phyloP scores from a whole-genome alignment of 345 rosid species.

The Citrus inodora region DNA sequence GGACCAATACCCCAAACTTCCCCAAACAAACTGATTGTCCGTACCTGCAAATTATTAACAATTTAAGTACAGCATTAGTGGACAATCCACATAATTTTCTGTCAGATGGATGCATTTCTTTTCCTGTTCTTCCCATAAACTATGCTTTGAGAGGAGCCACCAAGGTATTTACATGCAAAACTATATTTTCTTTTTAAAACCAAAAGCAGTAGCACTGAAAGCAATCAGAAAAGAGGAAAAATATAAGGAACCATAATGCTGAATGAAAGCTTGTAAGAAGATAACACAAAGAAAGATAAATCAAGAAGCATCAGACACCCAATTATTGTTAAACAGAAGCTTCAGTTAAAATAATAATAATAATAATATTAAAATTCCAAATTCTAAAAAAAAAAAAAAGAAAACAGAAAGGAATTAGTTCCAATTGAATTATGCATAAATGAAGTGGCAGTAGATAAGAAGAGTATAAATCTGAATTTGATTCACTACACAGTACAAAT shows the following conservation, averaged over 20 bases:
- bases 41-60: slow-evolving; percentile 48
- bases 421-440: not conserved
- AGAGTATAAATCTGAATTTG: not conserved
- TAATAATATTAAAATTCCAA: not conserved
- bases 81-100: not conserved
- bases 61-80: not conserved
- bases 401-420: not conserved
- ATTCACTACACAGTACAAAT: not conserved
- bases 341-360: not conserved
- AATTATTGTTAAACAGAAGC: not conserved
- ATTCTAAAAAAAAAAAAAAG: not conserved
- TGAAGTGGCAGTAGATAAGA: not conserved
- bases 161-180: not conserved
- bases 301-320: not conserved
- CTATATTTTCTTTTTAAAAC: not conserved
- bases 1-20: slow-evolving; percentile 99
- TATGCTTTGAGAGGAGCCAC: not conserved
- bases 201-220: not conserved
- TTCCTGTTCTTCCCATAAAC: not conserved
- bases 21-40: slow-evolving; percentile 76
- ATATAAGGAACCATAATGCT: not conserved
- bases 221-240: not conserved
- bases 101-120: not conserved
- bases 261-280: not conserved
- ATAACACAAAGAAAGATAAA: not conserved